Percentiles rank a stretch among this genome's conserved stretches.
Conservation (phyloP, 805 yeast genomes). For the Cyberlindnera amylophila region DNA sequence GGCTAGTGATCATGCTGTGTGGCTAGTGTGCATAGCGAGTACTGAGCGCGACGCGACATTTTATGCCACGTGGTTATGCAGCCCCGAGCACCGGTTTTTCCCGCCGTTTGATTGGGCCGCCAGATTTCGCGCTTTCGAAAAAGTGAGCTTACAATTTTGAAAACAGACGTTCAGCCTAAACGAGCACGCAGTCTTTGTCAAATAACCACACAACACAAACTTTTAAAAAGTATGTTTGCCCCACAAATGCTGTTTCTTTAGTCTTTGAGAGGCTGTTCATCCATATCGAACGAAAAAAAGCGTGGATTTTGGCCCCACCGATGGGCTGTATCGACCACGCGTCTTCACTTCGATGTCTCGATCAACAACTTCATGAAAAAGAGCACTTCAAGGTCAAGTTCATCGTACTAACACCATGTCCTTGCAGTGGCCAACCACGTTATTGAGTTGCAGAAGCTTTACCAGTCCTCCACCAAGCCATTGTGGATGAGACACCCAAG, state of each 20-base stretch:
- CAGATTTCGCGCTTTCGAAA: slow-evolving; percentile 9
- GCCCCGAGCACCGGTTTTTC: slow-evolving; percentile 4
- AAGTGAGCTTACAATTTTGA: slow-evolving; percentile 14
- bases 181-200: no score
- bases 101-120: slow-evolving; percentile 12
- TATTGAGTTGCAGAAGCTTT: slow-evolving; percentile 55
- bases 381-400: not conserved
- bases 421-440: slow-evolving; percentile 39
- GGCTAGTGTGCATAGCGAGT: not conserved
- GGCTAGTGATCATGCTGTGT: not conserved
- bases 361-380: not conserved
- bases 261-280: no score
- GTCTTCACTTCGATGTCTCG: not conserved
- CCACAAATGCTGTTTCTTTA: no score
- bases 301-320: not conserved
- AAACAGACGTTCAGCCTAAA: not conserved
- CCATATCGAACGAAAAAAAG: not conserved
- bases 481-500: slow-evolving; percentile 49
- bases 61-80: slow-evolving; percentile 6
- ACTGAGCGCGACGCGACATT: not conserved
- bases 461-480: slow-evolving; percentile 55
- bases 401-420: slow-evolving; percentile 16
- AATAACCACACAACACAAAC: not conserved
- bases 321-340: not conserved
- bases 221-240: not conserved